Conservation (phyloP, 164 flowering plant genomes). For the Vitis amurensis region DNA sequence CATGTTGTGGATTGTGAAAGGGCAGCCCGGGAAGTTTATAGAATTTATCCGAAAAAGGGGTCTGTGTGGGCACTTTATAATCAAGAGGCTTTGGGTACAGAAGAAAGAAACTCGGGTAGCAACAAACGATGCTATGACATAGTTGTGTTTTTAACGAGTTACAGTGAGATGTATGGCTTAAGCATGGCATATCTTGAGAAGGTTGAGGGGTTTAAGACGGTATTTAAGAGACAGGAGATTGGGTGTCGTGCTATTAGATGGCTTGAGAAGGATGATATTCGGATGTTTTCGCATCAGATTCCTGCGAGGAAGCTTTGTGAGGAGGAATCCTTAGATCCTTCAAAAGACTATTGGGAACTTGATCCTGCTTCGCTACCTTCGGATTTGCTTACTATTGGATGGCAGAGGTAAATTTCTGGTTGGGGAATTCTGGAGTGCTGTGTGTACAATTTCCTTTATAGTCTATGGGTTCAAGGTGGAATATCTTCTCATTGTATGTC, state of each 20-base stretch:
- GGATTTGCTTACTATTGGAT: conserved; percentile 39
- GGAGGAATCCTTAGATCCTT: conserved; percentile 43
- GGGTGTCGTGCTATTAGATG: conserved; percentile 70
- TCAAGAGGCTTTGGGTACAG: conserved; percentile 27
- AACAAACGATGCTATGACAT: conserved; percentile 51
- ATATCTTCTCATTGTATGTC: not conserved
- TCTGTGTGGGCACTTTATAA: conserved; percentile 87
- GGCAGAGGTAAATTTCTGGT: not conserved
- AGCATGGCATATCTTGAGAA: conserved; percentile 91
- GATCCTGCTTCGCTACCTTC: conserved; percentile 90
- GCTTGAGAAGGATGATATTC: conserved; percentile 60
- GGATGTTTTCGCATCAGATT: conserved; percentile 80
- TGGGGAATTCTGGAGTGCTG: not conserved
- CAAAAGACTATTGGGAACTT: conserved; percentile 88
- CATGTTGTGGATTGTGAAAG: conserved; percentile 79
- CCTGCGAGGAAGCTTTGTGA: conserved; percentile 83
- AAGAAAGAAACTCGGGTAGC: conserved; percentile 16
- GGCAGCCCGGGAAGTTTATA: conserved; percentile 69
- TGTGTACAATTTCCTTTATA: not conserved
- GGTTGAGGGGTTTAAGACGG: conserved; percentile 71
- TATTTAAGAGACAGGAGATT: conserved; percentile 72
- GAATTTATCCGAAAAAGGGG: conserved; percentile 85
- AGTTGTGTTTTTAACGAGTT: conserved; percentile 70
- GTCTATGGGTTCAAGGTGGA: not conserved
- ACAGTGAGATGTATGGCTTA: conserved; percentile 74